Conservation (phyloP, 257 asterid genomes). For the Petunia secreta region DNA sequence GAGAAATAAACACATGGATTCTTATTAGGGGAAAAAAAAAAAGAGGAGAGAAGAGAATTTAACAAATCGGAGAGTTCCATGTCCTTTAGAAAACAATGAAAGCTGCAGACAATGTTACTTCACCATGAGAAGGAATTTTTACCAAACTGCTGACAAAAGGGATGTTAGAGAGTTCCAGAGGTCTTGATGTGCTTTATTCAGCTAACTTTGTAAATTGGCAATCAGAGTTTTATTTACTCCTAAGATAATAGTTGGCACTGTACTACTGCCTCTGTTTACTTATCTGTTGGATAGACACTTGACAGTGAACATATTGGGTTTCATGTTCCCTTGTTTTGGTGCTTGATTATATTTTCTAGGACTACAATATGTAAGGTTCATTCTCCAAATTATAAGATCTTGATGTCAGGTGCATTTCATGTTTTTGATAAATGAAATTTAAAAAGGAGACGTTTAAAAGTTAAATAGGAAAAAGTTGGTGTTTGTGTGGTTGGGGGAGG, state of each 20-base stretch:
- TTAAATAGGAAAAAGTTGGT: background rate
- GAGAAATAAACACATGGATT: conserved; percentile 1
- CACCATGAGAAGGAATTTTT: background rate
- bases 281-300: background rate
- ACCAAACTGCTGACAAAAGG: background rate
- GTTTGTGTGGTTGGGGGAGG: conserved; percentile 11
- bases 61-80: background rate
- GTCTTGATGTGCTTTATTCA: conserved; percentile 11
- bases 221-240: conserved; percentile 14
- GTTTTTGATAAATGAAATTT: background rate
- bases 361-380: background rate
- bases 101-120: conserved; percentile 18
- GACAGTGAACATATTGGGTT: background rate
- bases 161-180: conserved; percentile 5
- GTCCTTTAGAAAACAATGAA: conserved; percentile 11
- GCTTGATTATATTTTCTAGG: conserved; percentile 8
- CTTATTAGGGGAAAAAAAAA: too few species aligned
- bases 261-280: background rate
- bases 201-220: conserved; percentile 3
- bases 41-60: background rate
- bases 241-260: background rate
- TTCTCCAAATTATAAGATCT: background rate
- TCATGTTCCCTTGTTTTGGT: conserved; percentile 18
- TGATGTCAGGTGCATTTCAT: conserved; percentile 14
- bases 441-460: conserved; percentile 7